Base-by-base conservation (phyloP, 305 asterid genomes). In the Solanum hybrid region DNA sequence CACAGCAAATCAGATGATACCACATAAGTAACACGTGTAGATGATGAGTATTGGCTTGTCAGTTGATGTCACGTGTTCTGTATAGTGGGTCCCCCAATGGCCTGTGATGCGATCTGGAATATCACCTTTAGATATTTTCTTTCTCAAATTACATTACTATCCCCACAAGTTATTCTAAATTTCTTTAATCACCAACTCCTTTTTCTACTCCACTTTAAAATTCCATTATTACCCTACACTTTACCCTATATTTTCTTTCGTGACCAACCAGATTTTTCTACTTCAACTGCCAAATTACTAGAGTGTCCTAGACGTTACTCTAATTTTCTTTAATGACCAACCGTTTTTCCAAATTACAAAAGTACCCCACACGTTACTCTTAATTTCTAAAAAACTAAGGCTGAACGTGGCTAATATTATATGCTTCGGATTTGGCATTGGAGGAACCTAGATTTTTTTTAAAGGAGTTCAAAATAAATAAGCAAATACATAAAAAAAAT, bases 51-150 rank as follows among this genome's bases (percentile, higher is more conserved):
- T 76, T 51, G 51, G 27, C 42, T 75, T 34, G 86, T 77, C 73
- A 89, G 86, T 45, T 56, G 56, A 34, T 56, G 86, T 89, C 89
- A 89, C 89, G 91, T 86, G 91, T 69, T 73, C 37, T 45, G 87
- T 85, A 24, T 51, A 29, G 32, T 86, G 60, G 89, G 31, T 29
- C 51, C 77, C 37, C 0, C 87, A 75, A 60, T 60, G 38, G 35
- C 22, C 5, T 73, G 85, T 84, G 87, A 84, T 84, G 87, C 11
- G 40, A 51, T 84, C 42, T 84, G 15, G 42, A 10, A 8, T 19
- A 84, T 56, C 11, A 19, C 73, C 87, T 31, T 84, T 10, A 29
- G 87, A 84, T 84, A 84, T 51, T 84, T 27, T 45, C 17, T 29
- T 2, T 2, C 5, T 0, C 8, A 31, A 29, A 29, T 82, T 29